Conservation (phyloP, 2,329 filamentous ascomycete genomes). For the Pyricularia pennisetigena region DNA sequence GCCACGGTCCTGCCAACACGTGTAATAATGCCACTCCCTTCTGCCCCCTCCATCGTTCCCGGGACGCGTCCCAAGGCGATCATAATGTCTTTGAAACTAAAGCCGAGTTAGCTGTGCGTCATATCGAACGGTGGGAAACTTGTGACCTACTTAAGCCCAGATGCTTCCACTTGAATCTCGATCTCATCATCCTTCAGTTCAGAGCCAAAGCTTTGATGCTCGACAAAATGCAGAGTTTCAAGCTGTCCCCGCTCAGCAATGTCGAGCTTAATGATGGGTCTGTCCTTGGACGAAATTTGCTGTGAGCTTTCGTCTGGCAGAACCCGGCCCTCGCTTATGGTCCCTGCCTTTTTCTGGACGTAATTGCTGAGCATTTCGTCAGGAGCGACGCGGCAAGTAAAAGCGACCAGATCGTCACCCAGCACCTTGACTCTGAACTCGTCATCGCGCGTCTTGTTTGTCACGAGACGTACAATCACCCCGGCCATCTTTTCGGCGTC, state of each 20-base stretch:
- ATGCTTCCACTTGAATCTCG: slow-evolving; percentile 8
- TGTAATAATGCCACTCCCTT: slow-evolving; percentile 12
- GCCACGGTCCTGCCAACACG: slow-evolving; percentile 5
- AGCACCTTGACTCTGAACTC: neutral
- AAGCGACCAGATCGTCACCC: neutral
- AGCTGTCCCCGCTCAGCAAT: slow-evolving; percentile 13
- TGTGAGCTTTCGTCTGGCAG: neutral
- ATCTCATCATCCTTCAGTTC: slow-evolving; percentile 6
- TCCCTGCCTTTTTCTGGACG: neutral
- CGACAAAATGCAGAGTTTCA: slow-evolving; percentile 15
- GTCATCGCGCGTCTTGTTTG: neutral
- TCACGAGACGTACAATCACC: neutral
- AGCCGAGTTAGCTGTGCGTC: slow-evolving; percentile 1
- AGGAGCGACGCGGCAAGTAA: neutral
- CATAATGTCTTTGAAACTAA: slow-evolving; percentile 25
- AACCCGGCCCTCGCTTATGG: neutral
- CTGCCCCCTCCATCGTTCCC: too few relatives aligned
- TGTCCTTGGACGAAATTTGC: neutral
- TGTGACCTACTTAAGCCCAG: too few relatives aligned
- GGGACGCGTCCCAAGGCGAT: slow-evolving; percentile 5
- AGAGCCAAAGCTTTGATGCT: slow-evolving; percentile 7
- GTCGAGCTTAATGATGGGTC: slow-evolving; percentile 10
- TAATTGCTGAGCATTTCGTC: neutral
- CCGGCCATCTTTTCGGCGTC: neutral
- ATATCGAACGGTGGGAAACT: too few relatives aligned